Evolutionary conservation across 1,284 basidiomycete genomes (phyloP).

Genomic region (Dichomitus squalens): DNA sequence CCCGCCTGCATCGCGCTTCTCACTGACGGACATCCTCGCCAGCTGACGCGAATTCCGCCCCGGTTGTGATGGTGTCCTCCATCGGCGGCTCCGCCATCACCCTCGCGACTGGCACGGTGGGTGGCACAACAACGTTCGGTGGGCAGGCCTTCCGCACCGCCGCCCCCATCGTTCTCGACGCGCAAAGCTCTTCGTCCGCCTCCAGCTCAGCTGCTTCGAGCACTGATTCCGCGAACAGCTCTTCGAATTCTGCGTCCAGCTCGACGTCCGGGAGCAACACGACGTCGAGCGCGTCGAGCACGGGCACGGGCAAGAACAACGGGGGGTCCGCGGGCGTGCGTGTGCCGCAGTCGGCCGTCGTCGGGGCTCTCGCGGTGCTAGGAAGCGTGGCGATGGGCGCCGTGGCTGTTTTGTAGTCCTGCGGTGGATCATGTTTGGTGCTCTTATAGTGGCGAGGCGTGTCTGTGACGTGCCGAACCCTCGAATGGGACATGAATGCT

Average conservation of each 20-base stretch:
- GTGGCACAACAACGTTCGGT: conserved; percentile 28
- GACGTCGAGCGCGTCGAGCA: background rate
- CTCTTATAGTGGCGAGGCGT: background rate
- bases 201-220: background rate
- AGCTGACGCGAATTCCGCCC: conserved; percentile 19
- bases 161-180: conserved; percentile 1
- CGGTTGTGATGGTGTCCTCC: conserved; percentile 31
- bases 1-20: too few species aligned
- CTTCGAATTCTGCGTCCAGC: too few species aligned
- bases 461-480: background rate
- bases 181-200: background rate
- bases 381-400: conserved; percentile 19
- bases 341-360: conserved; percentile 7
- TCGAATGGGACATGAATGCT: background rate
- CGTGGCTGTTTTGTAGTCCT: conserved; percentile 2
- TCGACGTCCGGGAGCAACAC: too few species aligned
- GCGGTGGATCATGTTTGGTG: background rate
- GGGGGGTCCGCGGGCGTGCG: conserved; percentile 5
- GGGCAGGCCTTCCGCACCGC: conserved; percentile 27
- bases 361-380: conserved; percentile 17
- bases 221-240: background rate
- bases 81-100: conserved; percentile 15
- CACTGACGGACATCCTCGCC: too few species aligned
- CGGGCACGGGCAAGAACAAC: background rate
- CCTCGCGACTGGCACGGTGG: conserved; percentile 23